These are phyloP conservation scores for Populus deltoides DNA, from an alignment of 345 rosid species.

Conservation along the genomic window DNA sequence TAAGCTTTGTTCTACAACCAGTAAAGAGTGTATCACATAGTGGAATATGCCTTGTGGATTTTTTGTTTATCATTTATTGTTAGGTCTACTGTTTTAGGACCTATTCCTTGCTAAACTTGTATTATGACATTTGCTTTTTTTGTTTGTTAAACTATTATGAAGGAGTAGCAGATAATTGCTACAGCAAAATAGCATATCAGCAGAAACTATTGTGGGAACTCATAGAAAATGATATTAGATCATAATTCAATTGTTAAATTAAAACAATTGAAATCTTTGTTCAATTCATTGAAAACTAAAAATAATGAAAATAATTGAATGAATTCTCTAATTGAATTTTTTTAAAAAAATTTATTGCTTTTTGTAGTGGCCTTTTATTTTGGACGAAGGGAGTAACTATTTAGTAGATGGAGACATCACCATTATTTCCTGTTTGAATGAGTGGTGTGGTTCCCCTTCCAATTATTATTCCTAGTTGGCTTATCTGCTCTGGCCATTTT, in stretches of 20 bases:
- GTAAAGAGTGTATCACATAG: background rate
- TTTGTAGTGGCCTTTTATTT: background rate
- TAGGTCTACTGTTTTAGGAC: constrained; percentile 2
- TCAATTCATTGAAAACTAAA: background rate
- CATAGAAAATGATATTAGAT: background rate
- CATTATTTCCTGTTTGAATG: background rate
- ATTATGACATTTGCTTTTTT: background rate
- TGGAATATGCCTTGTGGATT: background rate
- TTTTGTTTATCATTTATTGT: background rate
- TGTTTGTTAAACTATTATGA: background rate
- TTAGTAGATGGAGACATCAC: background rate
- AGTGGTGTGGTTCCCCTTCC: background rate
- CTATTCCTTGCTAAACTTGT: background rate
- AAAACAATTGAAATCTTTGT: background rate
- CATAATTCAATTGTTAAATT: background rate
- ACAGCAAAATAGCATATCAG: background rate
- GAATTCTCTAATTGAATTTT: background rate
- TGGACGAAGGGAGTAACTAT: background rate
- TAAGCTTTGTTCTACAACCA: background rate
- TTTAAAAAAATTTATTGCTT: background rate
- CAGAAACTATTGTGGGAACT: background rate
- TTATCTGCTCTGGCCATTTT: background rate
- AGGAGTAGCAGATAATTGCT: background rate
- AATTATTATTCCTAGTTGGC: background rate
- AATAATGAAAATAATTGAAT: background rate